Conservation (phyloP, 306 rosid genomes). For the Mimosa bimucronata region DNA sequence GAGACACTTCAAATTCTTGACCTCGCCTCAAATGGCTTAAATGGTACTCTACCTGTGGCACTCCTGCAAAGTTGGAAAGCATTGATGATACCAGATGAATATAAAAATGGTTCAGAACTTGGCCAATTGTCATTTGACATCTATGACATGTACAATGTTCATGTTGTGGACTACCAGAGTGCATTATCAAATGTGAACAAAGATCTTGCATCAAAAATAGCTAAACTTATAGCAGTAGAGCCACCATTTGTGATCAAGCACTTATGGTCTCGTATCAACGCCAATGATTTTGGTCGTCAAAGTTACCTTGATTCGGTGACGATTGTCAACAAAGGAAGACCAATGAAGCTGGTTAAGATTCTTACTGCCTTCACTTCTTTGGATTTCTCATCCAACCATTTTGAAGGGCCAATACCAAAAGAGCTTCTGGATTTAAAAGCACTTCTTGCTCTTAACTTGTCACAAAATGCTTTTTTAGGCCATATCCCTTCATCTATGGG, state of each 20-base stretch:
- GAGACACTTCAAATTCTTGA: slow-evolving; percentile 36
- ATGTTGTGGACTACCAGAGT: too few relatives aligned
- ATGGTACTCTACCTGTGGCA: not conserved
- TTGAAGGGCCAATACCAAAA: slow-evolving; percentile 46
- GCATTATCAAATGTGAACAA: not conserved
- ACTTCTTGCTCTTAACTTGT: slow-evolving; percentile 36
- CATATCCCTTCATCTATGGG: slow-evolving; percentile 35
- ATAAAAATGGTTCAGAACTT: not conserved
- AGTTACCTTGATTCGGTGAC: slow-evolving; percentile 34
- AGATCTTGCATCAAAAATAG: not conserved
- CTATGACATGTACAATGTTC: not conserved
- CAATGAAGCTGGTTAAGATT: slow-evolving; percentile 26
- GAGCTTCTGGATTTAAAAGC: slow-evolving; percentile 29
- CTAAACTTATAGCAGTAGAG: not conserved
- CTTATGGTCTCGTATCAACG: not conserved
- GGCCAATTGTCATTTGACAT: not conserved
- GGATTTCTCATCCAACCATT: slow-evolving; percentile 48
- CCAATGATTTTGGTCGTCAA: not conserved
- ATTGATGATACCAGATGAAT: not conserved
- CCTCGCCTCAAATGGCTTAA: slow-evolving; percentile 32
- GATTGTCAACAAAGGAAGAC: slow-evolving; percentile 29
- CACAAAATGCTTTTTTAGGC: slow-evolving; percentile 39
- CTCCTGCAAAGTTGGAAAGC: slow-evolving; percentile 26
- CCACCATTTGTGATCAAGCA: not conserved
- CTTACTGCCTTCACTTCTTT: slow-evolving; percentile 20